Conservation (phyloP, 345 rosid species). For the Erucastrum elatum region DNA sequence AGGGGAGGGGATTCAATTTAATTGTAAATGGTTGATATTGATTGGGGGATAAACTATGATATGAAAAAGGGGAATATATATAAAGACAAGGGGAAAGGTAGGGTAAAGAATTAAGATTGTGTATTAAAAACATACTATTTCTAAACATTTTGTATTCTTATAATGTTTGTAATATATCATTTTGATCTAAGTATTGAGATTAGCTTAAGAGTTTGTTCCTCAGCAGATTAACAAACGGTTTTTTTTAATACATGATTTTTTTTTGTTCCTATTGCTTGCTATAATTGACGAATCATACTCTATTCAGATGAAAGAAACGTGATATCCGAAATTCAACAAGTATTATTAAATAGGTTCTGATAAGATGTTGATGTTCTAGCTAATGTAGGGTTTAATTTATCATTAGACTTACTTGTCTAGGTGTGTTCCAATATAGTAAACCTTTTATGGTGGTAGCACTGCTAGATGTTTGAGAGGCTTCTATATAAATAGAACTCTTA, state of each 20-base stretch:
- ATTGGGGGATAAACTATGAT: slow-evolving; percentile 16
- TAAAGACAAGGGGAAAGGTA: slow-evolving; percentile 23
- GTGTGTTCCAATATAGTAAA: slow-evolving; percentile 4
- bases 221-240: not conserved
- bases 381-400: slow-evolving; percentile 23
- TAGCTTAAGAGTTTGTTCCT: no score
- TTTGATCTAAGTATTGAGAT: no score
- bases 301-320: not conserved
- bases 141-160: no score
- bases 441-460: slow-evolving; percentile 10
- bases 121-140: not conserved
- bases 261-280: not conserved
- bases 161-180: no score
- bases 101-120: slow-evolving; percentile 17
- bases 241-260: not conserved
- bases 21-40: slow-evolving; percentile 39
- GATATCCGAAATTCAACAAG: not conserved
- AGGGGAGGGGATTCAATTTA: slow-evolving; percentile 23
- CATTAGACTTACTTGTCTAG: slow-evolving; percentile 3
- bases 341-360: not conserved
- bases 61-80: not conserved
- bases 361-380: slow-evolving; percentile 27
- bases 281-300: not conserved
- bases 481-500: not conserved
- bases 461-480: not conserved